Evolutionary conservation across 345 rosid species (phyloP).

Genomic region (Eucalyptus curtisii): DNA sequence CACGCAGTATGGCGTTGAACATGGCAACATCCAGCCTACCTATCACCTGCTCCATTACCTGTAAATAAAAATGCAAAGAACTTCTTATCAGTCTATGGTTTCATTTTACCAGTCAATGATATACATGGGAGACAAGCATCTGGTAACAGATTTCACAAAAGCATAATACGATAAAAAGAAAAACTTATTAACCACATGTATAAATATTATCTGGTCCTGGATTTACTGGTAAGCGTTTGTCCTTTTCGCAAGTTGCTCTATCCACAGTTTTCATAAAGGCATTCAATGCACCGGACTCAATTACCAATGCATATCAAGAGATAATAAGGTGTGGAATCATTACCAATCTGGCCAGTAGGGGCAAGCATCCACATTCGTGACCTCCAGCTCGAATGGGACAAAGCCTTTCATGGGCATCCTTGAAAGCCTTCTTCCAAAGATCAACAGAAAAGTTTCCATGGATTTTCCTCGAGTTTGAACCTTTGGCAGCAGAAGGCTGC

Average conservation of each 20-base stretch:
- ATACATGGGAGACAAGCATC: not conserved
- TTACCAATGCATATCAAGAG: not conserved
- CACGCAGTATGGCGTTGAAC: slow-evolving; percentile 97
- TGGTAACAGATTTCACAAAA: not conserved
- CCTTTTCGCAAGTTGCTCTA: not conserved
- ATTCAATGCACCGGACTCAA: not conserved
- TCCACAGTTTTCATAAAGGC: not conserved
- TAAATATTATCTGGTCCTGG: not conserved
- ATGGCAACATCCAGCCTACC: slow-evolving; percentile 87
- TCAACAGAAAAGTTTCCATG: slow-evolving; percentile 55
- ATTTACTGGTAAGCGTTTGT: not conserved
- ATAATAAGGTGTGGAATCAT: not conserved
- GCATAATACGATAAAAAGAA: not conserved
- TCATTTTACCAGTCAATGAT: not conserved
- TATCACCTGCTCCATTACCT: slow-evolving; percentile 94
- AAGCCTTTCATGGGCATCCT: slow-evolving; percentile 84
- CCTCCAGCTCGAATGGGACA: slow-evolving; percentile 80
- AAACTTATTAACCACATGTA: not conserved
- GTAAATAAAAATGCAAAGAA: not conserved
- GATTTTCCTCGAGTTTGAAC: slow-evolving; percentile 44
- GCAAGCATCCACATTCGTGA: slow-evolving; percentile 87
- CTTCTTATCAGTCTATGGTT: not conserved
- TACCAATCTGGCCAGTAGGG: slow-evolving; percentile 75
- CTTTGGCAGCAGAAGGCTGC: slow-evolving; percentile 62
- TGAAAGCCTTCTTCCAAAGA: slow-evolving; percentile 87